phyloP scores from a whole-genome alignment of 2,329 filamentous ascomycete genomes.

The Nigrospora oryzae region DNA sequence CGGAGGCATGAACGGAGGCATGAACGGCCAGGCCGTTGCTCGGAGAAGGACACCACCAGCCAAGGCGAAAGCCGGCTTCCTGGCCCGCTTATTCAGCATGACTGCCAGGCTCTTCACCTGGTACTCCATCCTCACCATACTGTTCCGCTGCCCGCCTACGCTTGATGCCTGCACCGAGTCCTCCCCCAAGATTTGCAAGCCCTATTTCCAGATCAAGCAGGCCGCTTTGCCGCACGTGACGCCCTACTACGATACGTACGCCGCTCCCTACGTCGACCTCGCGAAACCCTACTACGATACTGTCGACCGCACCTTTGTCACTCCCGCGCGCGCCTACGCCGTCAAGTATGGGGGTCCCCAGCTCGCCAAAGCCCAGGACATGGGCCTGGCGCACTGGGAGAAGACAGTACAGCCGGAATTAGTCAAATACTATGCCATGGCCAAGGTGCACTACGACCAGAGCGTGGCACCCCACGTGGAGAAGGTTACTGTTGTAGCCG shows the following conservation, averaged over 20 bases:
- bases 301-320: conserved; percentile 55
- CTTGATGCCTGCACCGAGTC: conserved; percentile 57
- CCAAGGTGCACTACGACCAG: conserved; percentile 59
- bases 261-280: conserved; percentile 71
- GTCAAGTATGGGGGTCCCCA: conserved; percentile 70
- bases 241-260: conserved; percentile 81
- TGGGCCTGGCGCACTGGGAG: conserved; percentile 67
- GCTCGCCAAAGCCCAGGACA: conserved; percentile 57
- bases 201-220: conserved; percentile 63
- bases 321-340: conserved; percentile 58
- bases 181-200: conserved; percentile 73
- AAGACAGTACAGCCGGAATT: conserved; percentile 70
- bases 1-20: conserved; percentile 11
- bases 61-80: conserved; percentile 18
- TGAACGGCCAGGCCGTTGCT: conserved; percentile 27
- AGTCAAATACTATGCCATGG: conserved; percentile 51
- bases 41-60: conserved; percentile 15
- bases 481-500: conserved; percentile 44
- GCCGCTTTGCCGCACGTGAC: conserved; percentile 63
- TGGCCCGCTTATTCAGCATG: conserved; percentile 35
- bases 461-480: conserved; percentile 67
- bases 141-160: conserved; percentile 74
- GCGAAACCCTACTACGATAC: conserved; percentile 67
- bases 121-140: conserved; percentile 73
- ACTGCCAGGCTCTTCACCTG: conserved; percentile 65